Base-by-base conservation (phyloP, 2,329 filamentous ascomycete species). In the Ophiostoma triangulosporum region DNA sequence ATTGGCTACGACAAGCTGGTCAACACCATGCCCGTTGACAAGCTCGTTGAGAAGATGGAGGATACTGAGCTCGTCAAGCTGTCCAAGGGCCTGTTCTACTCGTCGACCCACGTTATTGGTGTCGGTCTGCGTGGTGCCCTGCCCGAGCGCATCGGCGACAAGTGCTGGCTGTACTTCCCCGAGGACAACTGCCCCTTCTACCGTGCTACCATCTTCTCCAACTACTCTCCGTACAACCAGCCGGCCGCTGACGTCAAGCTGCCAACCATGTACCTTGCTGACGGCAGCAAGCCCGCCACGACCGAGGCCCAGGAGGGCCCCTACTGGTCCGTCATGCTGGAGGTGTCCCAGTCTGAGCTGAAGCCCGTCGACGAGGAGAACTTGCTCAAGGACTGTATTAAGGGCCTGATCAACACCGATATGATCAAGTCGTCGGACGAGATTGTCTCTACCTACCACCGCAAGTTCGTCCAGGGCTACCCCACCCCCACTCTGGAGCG, bases 151-250 rank as follows among this genome's bases (percentile, higher is more conserved):
- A 98, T 98, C 62, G 93, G 93, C 60, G 93, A 98, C 76, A 98
- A 97, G 80, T 98, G 93, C 83, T 98, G 93, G 90, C 77, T 98
- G 61, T 98, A 98, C 81, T 98, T 97, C 82, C 93, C 93, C 58
- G 93, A 98, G 71, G 86, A 95, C 70, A 85, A 98, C 79, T 96
- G 89, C 77, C 89, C 89, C 68, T 98, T 98, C 79, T 98, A 98
- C 79, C 88, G 93, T 63, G 93, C 93, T 65, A 98, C 93, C 66
- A 97, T 98, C 74, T 98, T 98, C 81, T 97, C 91, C 72, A 98
- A 98, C 81, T 98, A 98, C 80, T 97, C 93, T 22, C 93, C 91
- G 52, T 83, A 95, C 81, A 98, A 98, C 78, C 93, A 97, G 74
- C 93, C 93, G 32, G 75, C 86, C 60, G 76, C 81, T 56, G 82